Base-by-base conservation (phyloP, 2,329 filamentous ascomycete species). In the Chaetomium globosum region DNA sequence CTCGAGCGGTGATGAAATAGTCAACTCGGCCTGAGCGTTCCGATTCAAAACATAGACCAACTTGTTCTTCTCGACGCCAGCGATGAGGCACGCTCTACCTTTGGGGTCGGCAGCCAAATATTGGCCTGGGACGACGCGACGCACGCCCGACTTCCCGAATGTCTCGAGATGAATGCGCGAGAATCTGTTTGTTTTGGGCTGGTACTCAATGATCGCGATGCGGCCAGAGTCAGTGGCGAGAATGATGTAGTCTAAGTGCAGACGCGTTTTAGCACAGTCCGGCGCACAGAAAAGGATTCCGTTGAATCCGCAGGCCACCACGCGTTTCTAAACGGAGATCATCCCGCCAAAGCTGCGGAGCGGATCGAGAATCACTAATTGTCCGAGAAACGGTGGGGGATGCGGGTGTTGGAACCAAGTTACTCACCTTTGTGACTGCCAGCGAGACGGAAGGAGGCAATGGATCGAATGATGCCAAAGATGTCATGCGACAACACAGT, bases 1-100 rank as follows among this genome's bases (percentile, higher is more conserved):
- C 79, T 99, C 96, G 21, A 99, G 84, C 0, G 95, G 95, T 16
- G 95, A 99, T 5, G 95, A 99, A 59, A 99, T 99, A 49, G 93
- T 96, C 73, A 99, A 87, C 77, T 97, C 92, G 21, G 93, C 93
- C 78, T 98, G 92, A 3, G 93, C 87, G 79, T 97, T 96, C 70
- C 96, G 89, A 78, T 98, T 98, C 71, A 99, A 84, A 73, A 99
- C 94, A 79, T 99, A 99, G 71, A 99, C 95, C 64, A 99, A 89
- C 81, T 99, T 99, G 81, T 98, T 99, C 85, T 99, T 99, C 80
- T 99, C 96, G 63, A 94, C 85, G 5, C 93, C 94, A 10, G 95
- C 93, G 67, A 98, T 91, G 75, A 99, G 84, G 75, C 94, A 97
- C 63, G 96, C 96, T 80, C 95, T 88, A 63, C 95, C 95, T 78